These are phyloP conservation scores for Volvariella surrecta DNA, from an alignment of 1,284 basidiomycete genomes.

Conservation along the genomic window DNA sequence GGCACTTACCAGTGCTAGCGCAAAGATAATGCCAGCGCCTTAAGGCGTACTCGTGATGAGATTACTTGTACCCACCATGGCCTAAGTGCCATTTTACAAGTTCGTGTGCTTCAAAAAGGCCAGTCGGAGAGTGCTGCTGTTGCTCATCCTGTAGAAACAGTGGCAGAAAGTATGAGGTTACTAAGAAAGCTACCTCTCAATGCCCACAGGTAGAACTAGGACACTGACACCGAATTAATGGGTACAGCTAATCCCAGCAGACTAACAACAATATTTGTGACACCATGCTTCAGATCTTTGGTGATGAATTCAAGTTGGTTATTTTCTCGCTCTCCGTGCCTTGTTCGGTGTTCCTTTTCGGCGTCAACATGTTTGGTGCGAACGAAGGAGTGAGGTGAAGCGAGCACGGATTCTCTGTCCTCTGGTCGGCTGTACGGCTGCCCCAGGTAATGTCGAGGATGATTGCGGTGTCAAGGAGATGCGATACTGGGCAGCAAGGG, in stretches of 20 bases:
- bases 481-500: constrained; percentile 62
- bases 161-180: constrained; percentile 45
- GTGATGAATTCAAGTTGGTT: constrained; percentile 50
- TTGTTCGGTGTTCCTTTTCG: constrained; percentile 21
- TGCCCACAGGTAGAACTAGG: neutral
- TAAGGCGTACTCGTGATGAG: neutral
- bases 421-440: constrained; percentile 3
- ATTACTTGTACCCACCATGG: constrained; percentile 30
- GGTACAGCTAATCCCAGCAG: constrained; percentile 61
- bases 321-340: constrained; percentile 33
- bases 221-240: constrained; percentile 55
- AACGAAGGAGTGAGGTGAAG: constrained; percentile 17
- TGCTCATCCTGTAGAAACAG: constrained; percentile 48
- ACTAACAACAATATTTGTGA: constrained; percentile 43
- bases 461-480: constrained; percentile 20
- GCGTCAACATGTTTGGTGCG: constrained; percentile 26
- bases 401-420: constrained; percentile 10
- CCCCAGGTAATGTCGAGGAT: constrained; percentile 9
- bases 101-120: constrained; percentile 63
- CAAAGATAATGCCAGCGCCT: constrained; percentile 70
- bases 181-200: constrained; percentile 18
- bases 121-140: constrained; percentile 32
- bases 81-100: constrained; percentile 53
- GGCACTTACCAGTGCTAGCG: constrained; percentile 66
- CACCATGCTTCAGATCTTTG: constrained; percentile 57